phyloP scores from a whole-genome alignment of 1,284 basidiomycete genomes.

The Termitomyces sp. region DNA sequence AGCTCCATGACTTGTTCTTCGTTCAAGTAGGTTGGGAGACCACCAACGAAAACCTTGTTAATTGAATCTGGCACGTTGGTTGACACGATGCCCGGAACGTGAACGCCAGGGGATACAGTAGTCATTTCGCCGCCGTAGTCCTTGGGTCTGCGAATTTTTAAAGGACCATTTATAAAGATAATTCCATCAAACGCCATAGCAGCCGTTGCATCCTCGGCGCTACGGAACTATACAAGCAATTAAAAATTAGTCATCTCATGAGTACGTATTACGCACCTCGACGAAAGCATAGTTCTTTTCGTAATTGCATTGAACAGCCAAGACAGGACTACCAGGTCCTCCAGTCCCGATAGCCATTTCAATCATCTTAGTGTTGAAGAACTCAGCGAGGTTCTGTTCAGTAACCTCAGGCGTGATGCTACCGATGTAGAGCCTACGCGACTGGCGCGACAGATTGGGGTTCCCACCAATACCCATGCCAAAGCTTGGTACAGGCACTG shows the following conservation, averaged over 20 bases:
- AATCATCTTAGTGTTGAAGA: conserved; percentile 95
- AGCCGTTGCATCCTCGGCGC: conserved; percentile 91
- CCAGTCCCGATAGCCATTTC: conserved; percentile 86
- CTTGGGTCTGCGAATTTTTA: conserved; percentile 95
- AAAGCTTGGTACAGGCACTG: conserved; percentile 76
- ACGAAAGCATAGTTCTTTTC: conserved; percentile 98
- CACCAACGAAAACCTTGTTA: conserved; percentile 98
- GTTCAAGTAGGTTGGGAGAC: conserved; percentile 90
- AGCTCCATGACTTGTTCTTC: conserved; percentile 98
- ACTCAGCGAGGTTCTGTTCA: conserved; percentile 84
- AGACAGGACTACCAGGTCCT: conserved; percentile 83
- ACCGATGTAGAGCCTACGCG: conserved; percentile 92
- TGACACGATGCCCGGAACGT: conserved; percentile 92
- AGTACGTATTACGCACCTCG: conserved; percentile 51
- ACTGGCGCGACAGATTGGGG: conserved; percentile 85
- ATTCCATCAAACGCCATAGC: conserved; percentile 98
- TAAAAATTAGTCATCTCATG: not conserved
- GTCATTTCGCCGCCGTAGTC: conserved; percentile 80
- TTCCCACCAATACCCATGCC: conserved; percentile 81
- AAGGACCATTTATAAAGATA: conserved; percentile 86
- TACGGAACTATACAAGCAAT: conserved; percentile 73
- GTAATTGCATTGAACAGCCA: conserved; percentile 92
- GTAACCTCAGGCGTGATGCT: conserved; percentile 91
- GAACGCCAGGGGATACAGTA: conserved; percentile 49
- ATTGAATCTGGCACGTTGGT: conserved; percentile 95